phyloP scores from a whole-genome alignment of 371 early-diverging fungal genomes.

The Lichtheimia hyalospora region DNA sequence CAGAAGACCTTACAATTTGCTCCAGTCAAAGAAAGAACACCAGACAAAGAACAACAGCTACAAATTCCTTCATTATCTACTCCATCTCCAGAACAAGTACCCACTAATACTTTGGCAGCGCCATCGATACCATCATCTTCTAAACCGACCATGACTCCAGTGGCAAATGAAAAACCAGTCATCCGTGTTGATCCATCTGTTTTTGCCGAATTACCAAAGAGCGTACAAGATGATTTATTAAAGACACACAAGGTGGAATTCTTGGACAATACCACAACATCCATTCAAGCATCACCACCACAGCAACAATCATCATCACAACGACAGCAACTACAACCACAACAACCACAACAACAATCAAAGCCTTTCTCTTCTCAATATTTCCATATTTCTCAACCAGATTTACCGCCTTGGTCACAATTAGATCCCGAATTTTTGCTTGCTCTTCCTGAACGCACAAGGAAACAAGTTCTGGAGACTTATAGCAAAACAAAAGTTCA shows the following conservation, averaged over 20 bases:
- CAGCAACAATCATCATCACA: slow-evolving; percentile 11
- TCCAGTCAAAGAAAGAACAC: background rate
- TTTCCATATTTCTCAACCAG: slow-evolving; percentile 5
- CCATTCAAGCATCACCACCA: background rate
- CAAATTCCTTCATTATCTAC: too few species aligned
- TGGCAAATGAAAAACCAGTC: slow-evolving; percentile 8
- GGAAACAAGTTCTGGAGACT: slow-evolving; percentile 35
- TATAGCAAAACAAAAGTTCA: slow-evolving; percentile 25
- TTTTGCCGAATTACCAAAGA: slow-evolving; percentile 24
- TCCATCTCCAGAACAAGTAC: too few species aligned
- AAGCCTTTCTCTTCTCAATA: background rate
- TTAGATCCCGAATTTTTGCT: slow-evolving; percentile 43
- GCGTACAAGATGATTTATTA: slow-evolving; percentile 24
- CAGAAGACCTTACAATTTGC: background rate
- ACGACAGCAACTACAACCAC: slow-evolving; percentile 5
- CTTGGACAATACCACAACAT: too few species aligned
- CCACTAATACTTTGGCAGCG: slow-evolving; percentile 10
- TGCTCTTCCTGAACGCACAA: slow-evolving; percentile 41
- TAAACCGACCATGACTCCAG: slow-evolving; percentile 8
- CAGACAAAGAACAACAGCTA: background rate
- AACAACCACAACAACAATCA: too few species aligned
- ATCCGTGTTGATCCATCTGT: slow-evolving; percentile 23
- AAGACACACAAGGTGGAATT: slow-evolving; percentile 6
- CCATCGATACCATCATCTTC: slow-evolving; percentile 1
- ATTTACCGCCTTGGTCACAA: slow-evolving; percentile 58